Evolutionary conservation across 2,329 filamentous ascomycete genomes (phyloP).

Genomic region (Colletotrichum viniferum): DNA sequence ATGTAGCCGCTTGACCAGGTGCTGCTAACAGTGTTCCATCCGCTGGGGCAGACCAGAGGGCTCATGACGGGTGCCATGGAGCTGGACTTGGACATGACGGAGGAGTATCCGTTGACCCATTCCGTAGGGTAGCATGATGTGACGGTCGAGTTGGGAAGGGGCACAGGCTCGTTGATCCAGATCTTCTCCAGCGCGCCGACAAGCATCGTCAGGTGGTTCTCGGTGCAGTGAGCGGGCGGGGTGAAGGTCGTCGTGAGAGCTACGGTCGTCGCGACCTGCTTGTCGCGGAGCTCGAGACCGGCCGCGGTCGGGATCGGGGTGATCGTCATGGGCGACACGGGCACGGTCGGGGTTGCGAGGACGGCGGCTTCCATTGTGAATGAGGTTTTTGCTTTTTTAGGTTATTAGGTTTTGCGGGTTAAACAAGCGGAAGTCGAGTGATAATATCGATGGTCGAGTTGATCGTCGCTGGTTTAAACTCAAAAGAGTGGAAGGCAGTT

Average conservation of each 20-base stretch:
- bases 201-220: constrained; percentile 17
- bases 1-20: constrained; percentile 17
- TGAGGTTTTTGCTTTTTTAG: not conserved
- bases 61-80: constrained; percentile 16
- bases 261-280: not conserved
- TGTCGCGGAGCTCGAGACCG: not conserved
- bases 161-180: constrained; percentile 17
- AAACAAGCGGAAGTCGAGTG: not conserved
- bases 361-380: not conserved
- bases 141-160: constrained; percentile 12
- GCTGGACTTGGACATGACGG: constrained; percentile 10
- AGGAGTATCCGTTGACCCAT: constrained; percentile 11
- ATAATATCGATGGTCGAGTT: not conserved
- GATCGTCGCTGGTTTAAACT: not conserved
- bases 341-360: not conserved
- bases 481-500: constrained; percentile 9
- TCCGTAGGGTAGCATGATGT: constrained; percentile 12
- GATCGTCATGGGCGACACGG: not conserved
- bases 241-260: constrained; percentile 17
- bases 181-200: constrained; percentile 19
- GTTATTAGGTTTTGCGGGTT: not conserved
- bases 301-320: not conserved
- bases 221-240: constrained; percentile 4
- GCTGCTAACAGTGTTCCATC: constrained; percentile 15
- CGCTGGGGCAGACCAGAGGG: constrained; percentile 9